Conservation (phyloP, 2,329 filamentous ascomycete species). For the Fusarium subtropicale region DNA sequence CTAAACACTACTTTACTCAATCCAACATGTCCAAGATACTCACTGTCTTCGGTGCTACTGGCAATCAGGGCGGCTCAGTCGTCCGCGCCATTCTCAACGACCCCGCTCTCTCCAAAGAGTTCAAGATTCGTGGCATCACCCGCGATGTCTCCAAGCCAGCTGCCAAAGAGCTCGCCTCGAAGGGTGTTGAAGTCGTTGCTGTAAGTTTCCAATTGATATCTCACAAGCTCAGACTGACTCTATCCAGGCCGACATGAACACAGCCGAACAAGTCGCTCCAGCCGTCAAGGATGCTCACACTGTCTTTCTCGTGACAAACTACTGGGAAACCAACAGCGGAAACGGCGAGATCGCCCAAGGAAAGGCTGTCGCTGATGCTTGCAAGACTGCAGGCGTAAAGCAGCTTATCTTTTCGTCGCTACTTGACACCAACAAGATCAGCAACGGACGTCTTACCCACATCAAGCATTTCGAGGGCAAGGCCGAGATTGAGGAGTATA, state of each 20-base stretch:
- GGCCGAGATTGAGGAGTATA: slow-evolving; percentile 67
- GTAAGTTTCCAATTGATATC: slow-evolving; percentile 40
- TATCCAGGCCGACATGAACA: slow-evolving; percentile 57
- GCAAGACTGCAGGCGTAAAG: slow-evolving; percentile 57
- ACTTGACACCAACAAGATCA: slow-evolving; percentile 53
- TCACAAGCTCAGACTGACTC: neutral
- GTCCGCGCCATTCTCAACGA: slow-evolving; percentile 59
- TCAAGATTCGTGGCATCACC: slow-evolving; percentile 60
- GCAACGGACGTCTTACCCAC: slow-evolving; percentile 52
- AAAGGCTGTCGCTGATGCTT: slow-evolving; percentile 60
- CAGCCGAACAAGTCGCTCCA: slow-evolving; percentile 49
- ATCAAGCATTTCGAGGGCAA: slow-evolving; percentile 68
- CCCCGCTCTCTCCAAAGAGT: slow-evolving; percentile 57
- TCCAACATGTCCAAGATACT: slow-evolving; percentile 53
- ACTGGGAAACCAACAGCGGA: slow-evolving; percentile 51
- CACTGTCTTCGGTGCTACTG: slow-evolving; percentile 62
- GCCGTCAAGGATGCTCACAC: slow-evolving; percentile 58
- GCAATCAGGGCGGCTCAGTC: slow-evolving; percentile 62
- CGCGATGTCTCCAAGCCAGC: slow-evolving; percentile 57
- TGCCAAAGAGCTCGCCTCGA: slow-evolving; percentile 53
- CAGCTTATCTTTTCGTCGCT: slow-evolving; percentile 62
- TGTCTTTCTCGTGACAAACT: slow-evolving; percentile 57
- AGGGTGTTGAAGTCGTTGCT: slow-evolving; percentile 58
- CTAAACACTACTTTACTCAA: neutral
- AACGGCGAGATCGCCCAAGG: slow-evolving; percentile 57